Evolutionary conservation across 225 moss, liverwort and hornwort species (phyloP), one percentile per base, ranked within the genome.

Genomic region (Straminergon stramineum): DNA sequence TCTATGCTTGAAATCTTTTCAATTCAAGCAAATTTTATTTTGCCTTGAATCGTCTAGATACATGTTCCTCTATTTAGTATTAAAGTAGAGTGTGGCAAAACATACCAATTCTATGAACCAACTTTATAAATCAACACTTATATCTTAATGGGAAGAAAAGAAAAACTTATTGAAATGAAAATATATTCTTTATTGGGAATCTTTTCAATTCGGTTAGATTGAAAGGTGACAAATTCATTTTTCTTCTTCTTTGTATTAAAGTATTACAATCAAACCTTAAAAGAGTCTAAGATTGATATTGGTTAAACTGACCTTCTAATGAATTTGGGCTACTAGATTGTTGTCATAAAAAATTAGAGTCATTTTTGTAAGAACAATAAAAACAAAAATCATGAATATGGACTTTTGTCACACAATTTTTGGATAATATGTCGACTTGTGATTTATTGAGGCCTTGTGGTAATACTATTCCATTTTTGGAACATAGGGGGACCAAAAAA

Each of bases 31-130:
- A 7, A 19, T 32, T 75, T 45, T 51, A 12, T 11, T 75, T 51
- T 30, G 7, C 7, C 2, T 19, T 0, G 0, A 7, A 48, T 2
- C 17, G 28, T 31, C 1, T 32, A 75, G 1, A 32, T 31, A 32
- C 0, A 31, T 17, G 31, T 51, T 75, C 0, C 0, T 11, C 31
- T 30, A 31, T 48, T 4, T 31, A 19, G 1, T 51, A 31, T 31
- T 51, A 31, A 48, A 75, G 4, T 19, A 51, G 4, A 4, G 0
- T 9, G 19, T 48, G 6, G 19, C 4, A 30, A 45, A 48, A 75
- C 0, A 19, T 0, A 32, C 15, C 0, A 51, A 20, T 51, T 51
- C 2, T 32, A 19, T 11, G 2, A 75, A 28, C 11, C 30, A 51
- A 18, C 4, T 30, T 30, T 19, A 18, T 11, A 0, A 18, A 51